Conservation (phyloP, 2,329 filamentous ascomycete species). For the Ophiostoma angusticollis region DNA sequence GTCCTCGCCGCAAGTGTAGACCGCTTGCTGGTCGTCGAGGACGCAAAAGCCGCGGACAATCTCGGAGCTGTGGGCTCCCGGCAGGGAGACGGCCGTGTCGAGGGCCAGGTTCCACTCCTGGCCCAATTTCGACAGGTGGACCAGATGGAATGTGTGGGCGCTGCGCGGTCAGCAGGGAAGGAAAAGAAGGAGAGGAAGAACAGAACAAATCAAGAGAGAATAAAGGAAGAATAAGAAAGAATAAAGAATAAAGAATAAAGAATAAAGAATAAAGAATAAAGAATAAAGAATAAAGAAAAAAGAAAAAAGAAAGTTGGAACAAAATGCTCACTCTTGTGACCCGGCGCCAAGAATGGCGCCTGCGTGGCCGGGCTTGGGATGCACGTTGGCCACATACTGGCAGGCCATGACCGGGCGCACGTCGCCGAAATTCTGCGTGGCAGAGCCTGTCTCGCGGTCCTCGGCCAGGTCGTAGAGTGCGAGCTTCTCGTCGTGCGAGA, state of each 20-base stretch:
- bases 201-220: slow-evolving; percentile 2
- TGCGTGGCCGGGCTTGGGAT: slow-evolving; percentile 41
- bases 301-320: slow-evolving; percentile 23
- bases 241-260: slow-evolving; percentile 8
- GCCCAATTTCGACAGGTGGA: slow-evolving; percentile 44
- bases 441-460: slow-evolving; percentile 44
- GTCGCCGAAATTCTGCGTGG: slow-evolving; percentile 51
- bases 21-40: slow-evolving; percentile 44
- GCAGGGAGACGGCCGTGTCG: slow-evolving; percentile 44
- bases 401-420: slow-evolving; percentile 51
- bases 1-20: slow-evolving; percentile 48
- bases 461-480: slow-evolving; percentile 60
- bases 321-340: slow-evolving; percentile 47
- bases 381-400: slow-evolving; percentile 61
- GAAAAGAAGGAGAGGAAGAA: too few species aligned
- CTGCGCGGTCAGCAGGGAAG: slow-evolving; percentile 21
- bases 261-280: slow-evolving; percentile 22
- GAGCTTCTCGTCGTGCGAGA: slow-evolving; percentile 68
- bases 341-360: slow-evolving; percentile 52
- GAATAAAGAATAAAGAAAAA: slow-evolving; percentile 16
- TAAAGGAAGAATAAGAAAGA: slow-evolving; percentile 1
- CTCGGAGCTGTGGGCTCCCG: slow-evolving; percentile 50
- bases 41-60: slow-evolving; percentile 53
- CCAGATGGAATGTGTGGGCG: slow-evolving; percentile 44
- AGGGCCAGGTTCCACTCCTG: slow-evolving; percentile 40